A percentile compares a stretch with the other conserved stretches of the same genome.
phyloP scores from a whole-genome alignment of 805 yeast species.

The Metschnikowia proteae region DNA sequence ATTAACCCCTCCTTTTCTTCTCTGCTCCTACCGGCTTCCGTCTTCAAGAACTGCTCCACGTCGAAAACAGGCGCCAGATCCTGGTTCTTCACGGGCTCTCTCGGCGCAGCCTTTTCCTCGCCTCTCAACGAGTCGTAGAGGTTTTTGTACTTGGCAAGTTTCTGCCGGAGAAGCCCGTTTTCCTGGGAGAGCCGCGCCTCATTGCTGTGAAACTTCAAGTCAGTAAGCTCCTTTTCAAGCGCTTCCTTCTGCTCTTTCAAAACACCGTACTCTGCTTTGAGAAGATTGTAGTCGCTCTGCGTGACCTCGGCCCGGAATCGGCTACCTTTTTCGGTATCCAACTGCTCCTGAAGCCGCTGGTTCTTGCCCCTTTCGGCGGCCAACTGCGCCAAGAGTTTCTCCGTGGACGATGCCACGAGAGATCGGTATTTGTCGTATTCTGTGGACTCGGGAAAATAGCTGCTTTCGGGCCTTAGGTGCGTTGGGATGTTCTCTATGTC shows the following conservation, averaged over 20 bases:
- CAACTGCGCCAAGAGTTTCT: constrained; percentile 23
- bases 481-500: constrained; percentile 1
- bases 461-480: neutral
- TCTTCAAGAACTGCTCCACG: neutral
- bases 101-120: neutral
- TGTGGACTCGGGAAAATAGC: constrained; percentile 11
- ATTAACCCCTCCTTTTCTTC: neutral
- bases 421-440: constrained; percentile 28
- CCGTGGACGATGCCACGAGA: constrained; percentile 26
- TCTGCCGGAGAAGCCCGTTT: constrained; percentile 29
- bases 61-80: too few species aligned
- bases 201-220: constrained; percentile 5
- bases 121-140: constrained; percentile 21
- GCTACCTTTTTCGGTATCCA: constrained; percentile 4
- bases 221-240: constrained; percentile 6
- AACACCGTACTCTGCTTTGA: constrained; percentile 1
- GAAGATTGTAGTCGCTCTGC: constrained; percentile 11
- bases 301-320: constrained; percentile 1
- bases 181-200: constrained; percentile 23
- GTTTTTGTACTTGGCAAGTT: constrained; percentile 33
- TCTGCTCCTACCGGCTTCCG: neutral
- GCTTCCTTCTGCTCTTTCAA: constrained; percentile 5
- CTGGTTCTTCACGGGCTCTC: neutral
- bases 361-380: constrained; percentile 4
- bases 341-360: constrained; percentile 4